Evolutionary conservation across 164 flowering plant genomes (phyloP), one percentile per base, ranked within the genome.

Genomic region (Berberis thunbergii): DNA sequence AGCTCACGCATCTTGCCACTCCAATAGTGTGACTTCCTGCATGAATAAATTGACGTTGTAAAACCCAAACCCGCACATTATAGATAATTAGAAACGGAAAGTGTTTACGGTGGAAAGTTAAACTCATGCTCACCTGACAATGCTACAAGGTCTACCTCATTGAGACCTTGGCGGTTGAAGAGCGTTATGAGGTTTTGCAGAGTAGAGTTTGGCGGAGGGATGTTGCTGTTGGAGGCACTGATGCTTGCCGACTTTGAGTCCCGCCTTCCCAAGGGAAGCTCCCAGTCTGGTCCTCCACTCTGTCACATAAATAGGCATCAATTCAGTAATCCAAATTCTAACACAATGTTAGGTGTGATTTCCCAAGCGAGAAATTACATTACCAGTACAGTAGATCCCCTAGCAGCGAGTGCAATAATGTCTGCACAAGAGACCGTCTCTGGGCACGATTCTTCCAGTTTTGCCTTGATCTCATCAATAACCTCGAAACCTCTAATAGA

Each of bases 351-450:
- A 57, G n/a, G 3, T 3, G 1, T 40, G 60, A 41, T 1, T 41
- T 57, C 10, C 42, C 1, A 40, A 45, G 10, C 2, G 3, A 52
- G n/a, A 11, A 26, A 48, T 6, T 48, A 52, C 10, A 52, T 81
- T 86, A 91, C 96, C 62, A 87, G 74, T 10, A 91, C 82, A 64
- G 80, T 79, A 66, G 94, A 89, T 57, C 81, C 94, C 7, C 91
- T 78, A 55, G 96, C 98, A 49, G 90, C 87, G 41, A 91, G 77
- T 60, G 96, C 95, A 1, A 87, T 63, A 66, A 89, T 83, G 70
- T 91, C 97, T n/a, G 98, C 95, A 71, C 98, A 91, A n/a, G 98
- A 89, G 55, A 91, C 96, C n/a, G 84, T 82, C 13, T 77, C 76
- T 56, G 97, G 92, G 62, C 98, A 91, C 49, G 72, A 86, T 74